Conservation (phyloP, 305 asterid species). For the Rubia occidens region DNA sequence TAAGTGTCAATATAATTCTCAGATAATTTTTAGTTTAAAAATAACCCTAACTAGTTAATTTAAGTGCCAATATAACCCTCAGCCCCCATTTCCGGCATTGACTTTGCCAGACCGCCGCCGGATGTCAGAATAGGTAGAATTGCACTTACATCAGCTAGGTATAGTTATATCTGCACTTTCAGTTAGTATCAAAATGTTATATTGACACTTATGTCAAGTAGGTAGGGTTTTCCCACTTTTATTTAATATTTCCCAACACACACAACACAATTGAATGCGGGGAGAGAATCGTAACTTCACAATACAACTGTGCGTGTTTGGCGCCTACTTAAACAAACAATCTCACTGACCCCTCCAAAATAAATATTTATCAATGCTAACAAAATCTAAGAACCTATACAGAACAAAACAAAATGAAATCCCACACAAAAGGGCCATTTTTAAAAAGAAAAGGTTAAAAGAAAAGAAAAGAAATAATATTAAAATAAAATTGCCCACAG, state of each 20-base stretch:
- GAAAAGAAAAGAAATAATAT: not conserved
- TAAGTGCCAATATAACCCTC: too few species aligned
- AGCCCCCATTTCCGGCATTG: too few species aligned
- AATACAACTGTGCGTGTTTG: conserved; percentile 13
- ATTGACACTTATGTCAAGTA: too few species aligned
- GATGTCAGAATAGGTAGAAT: too few species aligned
- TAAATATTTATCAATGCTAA: conserved; percentile 3
- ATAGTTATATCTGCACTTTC: too few species aligned
- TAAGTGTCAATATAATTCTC: too few species aligned
- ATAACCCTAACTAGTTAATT: too few species aligned
- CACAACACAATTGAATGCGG: not conserved
- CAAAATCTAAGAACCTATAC: conserved; percentile 5
- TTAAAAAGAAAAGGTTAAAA: not conserved
- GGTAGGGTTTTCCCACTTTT: not conserved
- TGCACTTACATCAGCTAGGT: too few species aligned
- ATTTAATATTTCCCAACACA: not conserved
- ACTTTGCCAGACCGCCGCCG: too few species aligned
- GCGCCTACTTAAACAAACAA: conserved; percentile 38
- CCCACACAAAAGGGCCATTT: not conserved
- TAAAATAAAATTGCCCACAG: conserved; percentile 13
- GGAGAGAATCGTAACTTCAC: conserved; percentile 17
- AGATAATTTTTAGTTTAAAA: too few species aligned
- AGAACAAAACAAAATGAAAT: conserved; percentile 2
- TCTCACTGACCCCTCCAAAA: conserved; percentile 12
- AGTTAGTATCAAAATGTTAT: too few species aligned